Base-by-base conservation (phyloP, 306 rosid species). In the Lagenaria siceraria region DNA sequence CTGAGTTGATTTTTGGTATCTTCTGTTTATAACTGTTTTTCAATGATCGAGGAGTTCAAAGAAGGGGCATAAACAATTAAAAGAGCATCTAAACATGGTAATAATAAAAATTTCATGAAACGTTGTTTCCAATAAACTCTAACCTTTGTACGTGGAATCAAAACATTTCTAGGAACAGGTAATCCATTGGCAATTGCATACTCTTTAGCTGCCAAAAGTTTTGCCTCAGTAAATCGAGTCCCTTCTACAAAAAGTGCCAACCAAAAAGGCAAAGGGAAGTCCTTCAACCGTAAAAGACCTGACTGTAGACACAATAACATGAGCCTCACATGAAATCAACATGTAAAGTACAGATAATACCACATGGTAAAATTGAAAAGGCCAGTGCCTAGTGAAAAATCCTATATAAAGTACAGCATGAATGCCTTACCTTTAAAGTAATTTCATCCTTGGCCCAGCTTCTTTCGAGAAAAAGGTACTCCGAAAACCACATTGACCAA, bases 401-500 rank as follows among this genome's bases (percentile, higher is more conserved):
- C 42, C 52, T 36, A 27, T 18, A 31, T 38, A 56, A 79, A 63
- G 55, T 17, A 25, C 61, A 58, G 51, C 17, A 29, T 72, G 42
- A 78, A 59, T 74, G 62, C 38, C 82, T 58, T 86, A 91, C 98
- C 91, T 91, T 91, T 80, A 94, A 77, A 48, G 97, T 94, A 68
- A 77, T 83, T 86, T 94, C 97, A 90, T 94, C 98, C 86, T 91
- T 90, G 52, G 90, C 98, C 98, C 98, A 94, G 80, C 82, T 94
- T 90, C 98, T 90, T 87, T 91, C 98, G 82, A 94, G 76, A 76
- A 91, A 94, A 78, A 94, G 94, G 81, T 94, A 94, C 78, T 91
- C 98, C 70, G 97, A 88, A 83, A 94, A 94, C 97, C 96, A 91
- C 98, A 94, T 94, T 70, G 98, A 94, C 98, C 98, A 94, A 72